These are phyloP conservation scores for Didymellaceae sp. DNA, from an alignment of 2,329 filamentous ascomycete genomes.

Conservation along the genomic window DNA sequence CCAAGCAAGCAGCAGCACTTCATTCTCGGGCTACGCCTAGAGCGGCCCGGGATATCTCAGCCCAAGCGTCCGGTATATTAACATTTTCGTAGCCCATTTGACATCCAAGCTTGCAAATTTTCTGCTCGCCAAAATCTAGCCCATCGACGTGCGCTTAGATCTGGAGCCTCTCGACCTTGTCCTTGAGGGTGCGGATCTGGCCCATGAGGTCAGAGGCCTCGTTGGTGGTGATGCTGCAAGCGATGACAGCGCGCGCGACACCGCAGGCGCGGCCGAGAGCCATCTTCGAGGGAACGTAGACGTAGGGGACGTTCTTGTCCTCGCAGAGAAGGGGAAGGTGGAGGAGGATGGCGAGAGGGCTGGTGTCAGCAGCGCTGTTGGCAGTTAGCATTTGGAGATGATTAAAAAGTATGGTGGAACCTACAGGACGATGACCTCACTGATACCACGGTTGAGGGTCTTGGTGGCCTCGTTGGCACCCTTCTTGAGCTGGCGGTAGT, in stretches of 20 bases:
- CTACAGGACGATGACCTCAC: conserved; percentile 82
- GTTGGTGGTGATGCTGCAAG: conserved; percentile 79
- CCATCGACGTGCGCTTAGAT: conserved; percentile 62
- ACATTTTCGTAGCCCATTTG: conserved; percentile 24
- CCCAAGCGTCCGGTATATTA: conserved; percentile 20
- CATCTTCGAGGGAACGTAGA: conserved; percentile 76
- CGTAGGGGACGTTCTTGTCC: conserved; percentile 73
- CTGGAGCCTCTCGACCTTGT: conserved; percentile 94
- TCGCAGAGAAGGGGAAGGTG: conserved; percentile 85
- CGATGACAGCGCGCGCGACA: conserved; percentile 87
- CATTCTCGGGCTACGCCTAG: conserved; percentile 37
- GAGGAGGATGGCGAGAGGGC: conserved; percentile 75
- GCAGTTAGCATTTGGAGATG: too few species aligned
- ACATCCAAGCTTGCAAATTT: conserved; percentile 3
- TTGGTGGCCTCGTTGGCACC: conserved; percentile 74
- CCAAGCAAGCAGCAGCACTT: conserved; percentile 27
- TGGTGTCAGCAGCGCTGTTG: conserved; percentile 70
- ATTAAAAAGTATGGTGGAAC: not conserved
- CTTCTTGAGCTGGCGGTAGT: conserved; percentile 45
- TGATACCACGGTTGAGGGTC: conserved; percentile 87
- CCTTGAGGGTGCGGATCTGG: conserved; percentile 87
- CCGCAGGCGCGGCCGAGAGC: conserved; percentile 76
- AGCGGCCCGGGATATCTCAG: conserved; percentile 26
- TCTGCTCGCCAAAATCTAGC: not conserved
- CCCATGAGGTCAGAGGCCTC: conserved; percentile 72